phyloP scores from a whole-genome alignment of 495 filamentous ascomycete genomes.

The Hyaloscypha hepaticicola region DNA sequence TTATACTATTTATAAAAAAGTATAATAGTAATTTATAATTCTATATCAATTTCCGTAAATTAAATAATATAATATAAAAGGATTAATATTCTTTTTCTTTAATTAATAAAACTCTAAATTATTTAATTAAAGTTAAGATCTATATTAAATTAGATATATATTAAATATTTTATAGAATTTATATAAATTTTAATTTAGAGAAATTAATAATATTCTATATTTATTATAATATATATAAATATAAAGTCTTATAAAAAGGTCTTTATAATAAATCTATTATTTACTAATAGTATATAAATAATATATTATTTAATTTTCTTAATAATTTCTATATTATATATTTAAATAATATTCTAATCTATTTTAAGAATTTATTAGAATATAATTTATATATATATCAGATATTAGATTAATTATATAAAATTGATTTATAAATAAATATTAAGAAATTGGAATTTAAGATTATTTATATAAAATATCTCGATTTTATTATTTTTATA shows the following conservation, averaged over 20 bases:
- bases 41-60: constrained; percentile 44
- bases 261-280: constrained; percentile 33
- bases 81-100: constrained; percentile 46
- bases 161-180: constrained; percentile 40
- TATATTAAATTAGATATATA: constrained; percentile 50
- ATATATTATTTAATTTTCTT: constrained; percentile 26
- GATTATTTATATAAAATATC: constrained; percentile 25
- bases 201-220: constrained; percentile 39
- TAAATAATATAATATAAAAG: constrained; percentile 45
- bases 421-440: not conserved
- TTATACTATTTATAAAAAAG: constrained; percentile 15
- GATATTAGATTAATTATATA: not conserved
- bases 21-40: constrained; percentile 38
- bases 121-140: constrained; percentile 32
- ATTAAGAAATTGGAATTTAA: constrained; percentile 37
- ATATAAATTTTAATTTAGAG: constrained; percentile 34
- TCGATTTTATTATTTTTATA: constrained; percentile 29
- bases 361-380: constrained; percentile 10
- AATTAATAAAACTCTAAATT: constrained; percentile 43
- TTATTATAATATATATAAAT: constrained; percentile 33
- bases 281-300: constrained; percentile 35
- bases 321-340: constrained; percentile 33
- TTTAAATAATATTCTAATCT: constrained; percentile 40
- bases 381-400: constrained; percentile 10
- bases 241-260: constrained; percentile 34